Evolutionary conservation across 306 rosid species (phyloP), one percentile per base, ranked within the genome.

Genomic region (Sophora flavescens): DNA sequence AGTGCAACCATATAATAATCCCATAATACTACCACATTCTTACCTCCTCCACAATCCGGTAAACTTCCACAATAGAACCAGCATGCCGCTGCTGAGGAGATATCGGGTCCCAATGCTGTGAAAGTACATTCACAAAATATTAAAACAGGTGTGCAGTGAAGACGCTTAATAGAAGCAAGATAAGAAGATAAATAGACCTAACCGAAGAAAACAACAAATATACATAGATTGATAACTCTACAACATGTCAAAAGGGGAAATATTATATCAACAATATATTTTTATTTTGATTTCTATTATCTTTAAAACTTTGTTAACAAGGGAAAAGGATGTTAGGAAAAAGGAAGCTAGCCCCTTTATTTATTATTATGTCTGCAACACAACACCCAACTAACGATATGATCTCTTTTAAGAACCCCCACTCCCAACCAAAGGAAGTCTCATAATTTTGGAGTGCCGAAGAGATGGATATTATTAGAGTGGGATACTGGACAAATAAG

Each of bases 41-140:
- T 88, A 95, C 99, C 99, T 95, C 99, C 87, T 95, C 99, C 35
- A 95, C 93, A 57, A 95, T 95, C 84, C 99, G 88, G 88, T 86
- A 95, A 50, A 95, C 99, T 88, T 95, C 99, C 76, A 95, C 99
- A 36, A 95, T 86, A 50, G 99, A 95, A 80, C 86, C 88, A 35
- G 93, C 97, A 81, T 95, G 99, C 76, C 97, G 88, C 82, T 92
- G 99, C 68, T 95, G 99, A 83, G 90, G 92, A 38, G 99, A 95
- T 86, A 95, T 92, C 42, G 97, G 96, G 39, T 86, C 89, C 99
- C 97, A 95, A 44, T 76, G 89, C 99, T 95, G 96, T 56, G 73
- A 83, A 78, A 68, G 66, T 32, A 82, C 67, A 75, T 35, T 68
- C 47, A 65, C 38, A 53, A 52, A 63, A 64, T 62, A 61, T 71